Base-by-base conservation (phyloP, 768 basidiomycete genomes). In the Boletus sp. region DNA sequence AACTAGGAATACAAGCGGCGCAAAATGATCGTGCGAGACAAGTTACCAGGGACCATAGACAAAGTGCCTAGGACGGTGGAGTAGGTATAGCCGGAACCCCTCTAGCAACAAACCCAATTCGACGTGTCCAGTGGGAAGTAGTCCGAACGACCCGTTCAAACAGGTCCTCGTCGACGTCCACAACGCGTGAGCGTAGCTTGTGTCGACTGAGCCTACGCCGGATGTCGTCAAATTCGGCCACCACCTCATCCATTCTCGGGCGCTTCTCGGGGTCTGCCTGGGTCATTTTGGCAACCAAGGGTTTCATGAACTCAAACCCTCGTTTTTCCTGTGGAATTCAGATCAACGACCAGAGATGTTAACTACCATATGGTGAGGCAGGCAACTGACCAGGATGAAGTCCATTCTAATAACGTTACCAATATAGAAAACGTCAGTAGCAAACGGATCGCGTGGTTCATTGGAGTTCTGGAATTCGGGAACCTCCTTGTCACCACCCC, bases 361-460 rank as follows among this genome's bases (percentile, higher is more conserved):
- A 33, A 14, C 5, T 35, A 35, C 15, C 14, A 7, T 2, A 35
- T 7, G 34, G 34, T 37, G 4, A 17, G n/a, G 9, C 35, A n/a
- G 39, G 13, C 7, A 10, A 21, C 19, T 19, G 48, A 77, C 75
- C 51, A 64, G 49, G 0, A 71, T 23, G 46, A 77, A 73, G 19
- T 72, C 59, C 43, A 33, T 51, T 15, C 57, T 59, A n/a, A 77
- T 64, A 11, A 71, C 25, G 49, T 78, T 78, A 0, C 77, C 77
- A 1, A 79, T 54, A 38, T 72, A 73, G 54, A 77, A 80, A 1
- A 80, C 64, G 37, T 80, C 79, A 0, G 71, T 73, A 0, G 72
- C 64, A 45, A 79, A 80, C 0, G 76, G 74, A 54, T 80, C 59
- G 15, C 67, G 63, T 0, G 62, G 69, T 2, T 57, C 33, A 1